A percentile compares a stretch with the other conserved stretches of the same genome.
phyloP scores from a whole-genome alignment of 176 grass and related monocot species.

The Themeda triandra region DNA sequence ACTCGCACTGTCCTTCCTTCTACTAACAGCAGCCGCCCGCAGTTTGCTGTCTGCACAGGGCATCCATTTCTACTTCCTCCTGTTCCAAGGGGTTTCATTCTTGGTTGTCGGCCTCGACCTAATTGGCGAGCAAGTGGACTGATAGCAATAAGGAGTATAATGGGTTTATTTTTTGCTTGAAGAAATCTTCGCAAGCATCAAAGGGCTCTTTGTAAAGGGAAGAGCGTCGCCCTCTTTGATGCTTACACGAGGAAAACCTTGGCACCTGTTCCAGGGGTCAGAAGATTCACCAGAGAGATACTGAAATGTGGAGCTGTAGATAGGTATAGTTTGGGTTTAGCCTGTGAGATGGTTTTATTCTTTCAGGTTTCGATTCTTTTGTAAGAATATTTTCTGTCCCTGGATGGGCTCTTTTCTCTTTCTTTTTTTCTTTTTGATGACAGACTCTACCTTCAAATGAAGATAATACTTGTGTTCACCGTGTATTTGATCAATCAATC shows the following conservation, averaged over 20 bases:
- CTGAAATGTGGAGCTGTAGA: constrained; percentile 60
- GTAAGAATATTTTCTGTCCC: constrained; percentile 46
- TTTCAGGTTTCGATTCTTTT: constrained; percentile 62
- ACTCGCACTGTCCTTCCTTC: constrained; percentile 63
- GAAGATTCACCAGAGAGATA: constrained; percentile 37
- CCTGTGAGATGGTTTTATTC: constrained; percentile 52
- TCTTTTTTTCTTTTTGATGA: not conserved
- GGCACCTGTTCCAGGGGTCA: constrained; percentile 29
- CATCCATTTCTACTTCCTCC: constrained; percentile 80
- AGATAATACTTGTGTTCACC: constrained; percentile 43
- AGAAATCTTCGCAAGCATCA: constrained; percentile 44
- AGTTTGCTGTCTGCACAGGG: constrained; percentile 76
- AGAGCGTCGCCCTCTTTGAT: constrained; percentile 20
- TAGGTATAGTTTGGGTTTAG: constrained; percentile 49
- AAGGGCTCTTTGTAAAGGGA: constrained; percentile 44
- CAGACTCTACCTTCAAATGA: constrained; percentile 51
- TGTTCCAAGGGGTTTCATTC: constrained; percentile 75
- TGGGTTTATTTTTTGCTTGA: constrained; percentile 18
- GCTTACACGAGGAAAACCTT: constrained; percentile 38
- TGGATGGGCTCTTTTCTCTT: constrained; percentile 14
- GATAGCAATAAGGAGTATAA: constrained; percentile 29
- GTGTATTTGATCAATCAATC: constrained; percentile 24
- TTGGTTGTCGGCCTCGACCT: constrained; percentile 78
- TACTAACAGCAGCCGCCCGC: constrained; percentile 61
- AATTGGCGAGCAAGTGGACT: constrained; percentile 74